Evolutionary conservation across 2,329 filamentous ascomycete species (phyloP).

Genomic region (Fonsecaea pedrosoi): DNA sequence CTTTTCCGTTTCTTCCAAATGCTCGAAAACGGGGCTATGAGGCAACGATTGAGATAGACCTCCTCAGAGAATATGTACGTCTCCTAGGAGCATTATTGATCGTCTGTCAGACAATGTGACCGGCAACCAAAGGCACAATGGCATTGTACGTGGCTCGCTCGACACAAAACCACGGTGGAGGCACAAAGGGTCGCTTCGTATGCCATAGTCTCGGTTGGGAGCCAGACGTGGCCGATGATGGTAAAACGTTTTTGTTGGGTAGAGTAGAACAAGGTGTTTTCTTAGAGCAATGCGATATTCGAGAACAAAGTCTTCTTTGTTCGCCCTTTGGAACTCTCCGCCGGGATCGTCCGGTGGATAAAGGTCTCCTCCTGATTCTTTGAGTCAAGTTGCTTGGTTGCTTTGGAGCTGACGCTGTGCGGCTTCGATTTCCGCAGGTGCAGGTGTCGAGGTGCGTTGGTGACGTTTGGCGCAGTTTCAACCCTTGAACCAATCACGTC

Average conservation of each 20-base stretch:
- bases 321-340: neutral
- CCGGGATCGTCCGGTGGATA: neutral
- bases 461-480: slow-evolving; percentile 13
- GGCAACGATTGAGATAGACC: neutral
- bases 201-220: neutral
- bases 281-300: neutral
- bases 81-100: neutral
- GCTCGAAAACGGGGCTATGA: neutral
- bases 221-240: neutral
- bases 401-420: neutral
- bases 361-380: neutral
- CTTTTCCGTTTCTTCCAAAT: neutral
- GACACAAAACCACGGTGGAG: neutral
- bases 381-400: neutral
- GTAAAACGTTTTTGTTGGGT: neutral
- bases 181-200: neutral
- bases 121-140: neutral
- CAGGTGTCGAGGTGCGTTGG: neutral
- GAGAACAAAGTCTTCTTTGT: neutral
- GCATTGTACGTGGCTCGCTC: neutral
- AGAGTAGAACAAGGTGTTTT: neutral
- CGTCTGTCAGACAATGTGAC: neutral
- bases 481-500: slow-evolving; percentile 30
- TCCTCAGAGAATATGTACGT: neutral
- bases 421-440: neutral